Conservation (phyloP, 192 early-diverging fungal species). For the Spizellomyces sp. region DNA sequence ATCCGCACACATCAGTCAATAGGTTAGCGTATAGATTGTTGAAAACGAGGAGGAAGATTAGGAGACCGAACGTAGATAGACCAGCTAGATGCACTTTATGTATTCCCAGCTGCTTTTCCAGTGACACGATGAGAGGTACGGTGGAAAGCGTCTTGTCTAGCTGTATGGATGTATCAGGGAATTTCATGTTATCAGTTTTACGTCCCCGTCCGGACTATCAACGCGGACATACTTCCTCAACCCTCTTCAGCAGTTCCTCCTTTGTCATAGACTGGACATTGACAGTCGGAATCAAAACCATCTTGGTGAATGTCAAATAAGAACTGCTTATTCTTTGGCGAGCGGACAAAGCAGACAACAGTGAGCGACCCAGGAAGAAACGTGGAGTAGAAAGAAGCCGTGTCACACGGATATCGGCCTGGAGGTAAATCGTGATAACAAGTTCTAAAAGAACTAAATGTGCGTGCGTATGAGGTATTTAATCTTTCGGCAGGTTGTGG, state of each 20-base stretch:
- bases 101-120: constrained; percentile 9
- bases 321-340: too few relatives aligned
- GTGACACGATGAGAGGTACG: not conserved
- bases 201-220: not conserved
- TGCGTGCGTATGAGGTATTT: too few relatives aligned
- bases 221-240: constrained; percentile 1
- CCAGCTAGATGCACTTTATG: constrained; percentile 13
- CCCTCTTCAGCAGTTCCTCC: constrained; percentile 3
- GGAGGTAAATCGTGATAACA: too few relatives aligned
- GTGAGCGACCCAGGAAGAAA: too few relatives aligned
- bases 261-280: constrained; percentile 24
- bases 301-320: too few relatives aligned
- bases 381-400: too few relatives aligned
- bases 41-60: constrained; percentile 17
- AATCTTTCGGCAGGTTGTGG: too few relatives aligned
- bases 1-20: constrained; percentile 25
- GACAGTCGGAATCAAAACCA: constrained; percentile 5
- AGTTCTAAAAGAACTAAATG: too few relatives aligned
- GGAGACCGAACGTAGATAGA: not conserved
- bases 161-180: constrained; percentile 4
- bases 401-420: too few relatives aligned
- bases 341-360: too few relatives aligned
- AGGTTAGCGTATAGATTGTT: constrained; percentile 23
- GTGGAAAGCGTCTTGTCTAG: constrained; percentile 12
- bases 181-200: not conserved